Percentiles rank a stretch among this genome's conserved stretches.
Conservation (phyloP, 2,329 filamentous ascomycete genomes). For the Dichotomopilus funicola region DNA sequence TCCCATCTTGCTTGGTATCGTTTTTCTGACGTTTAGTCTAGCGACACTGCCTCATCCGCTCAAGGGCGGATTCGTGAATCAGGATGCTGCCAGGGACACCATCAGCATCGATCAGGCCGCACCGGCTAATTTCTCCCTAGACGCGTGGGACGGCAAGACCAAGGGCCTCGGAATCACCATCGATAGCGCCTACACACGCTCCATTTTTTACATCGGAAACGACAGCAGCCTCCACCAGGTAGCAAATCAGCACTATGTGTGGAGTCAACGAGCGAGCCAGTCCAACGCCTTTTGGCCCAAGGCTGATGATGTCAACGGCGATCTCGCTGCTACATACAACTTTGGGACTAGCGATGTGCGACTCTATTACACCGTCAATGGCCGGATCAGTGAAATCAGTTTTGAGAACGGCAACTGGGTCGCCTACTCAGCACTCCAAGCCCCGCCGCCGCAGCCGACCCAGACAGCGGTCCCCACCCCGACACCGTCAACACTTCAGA, state of each 20-base stretch:
- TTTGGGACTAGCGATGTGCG: conserved; percentile 22
- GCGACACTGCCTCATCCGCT: conserved; percentile 31
- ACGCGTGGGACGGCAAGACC: conserved; percentile 28
- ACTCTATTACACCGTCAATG: conserved; percentile 32
- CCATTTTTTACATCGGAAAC: conserved; percentile 34
- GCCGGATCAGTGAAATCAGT: conserved; percentile 28
- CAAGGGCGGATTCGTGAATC: conserved; percentile 22
- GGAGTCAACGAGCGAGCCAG: conserved; percentile 24
- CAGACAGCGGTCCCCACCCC: neutral
- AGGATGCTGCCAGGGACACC: conserved; percentile 22
- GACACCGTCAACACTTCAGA: neutral
- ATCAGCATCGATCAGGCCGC: conserved; percentile 22
- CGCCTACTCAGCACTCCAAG: conserved; percentile 24
- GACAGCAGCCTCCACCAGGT: conserved; percentile 31
- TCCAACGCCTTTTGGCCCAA: conserved; percentile 26
- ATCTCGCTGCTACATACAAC: conserved; percentile 28
- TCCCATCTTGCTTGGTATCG: neutral
- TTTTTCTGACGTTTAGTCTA: conserved; percentile 19
- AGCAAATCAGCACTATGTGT: conserved; percentile 25
- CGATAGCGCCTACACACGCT: conserved; percentile 26
- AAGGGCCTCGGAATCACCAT: conserved; percentile 26
- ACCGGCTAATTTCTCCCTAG: conserved; percentile 26
- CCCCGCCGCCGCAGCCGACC: conserved; percentile 3
- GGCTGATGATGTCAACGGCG: conserved; percentile 28
- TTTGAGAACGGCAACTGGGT: conserved; percentile 29